Evolutionary conservation across 768 basidiomycete species (phyloP), one percentile per base, ranked within the genome.

Genomic region (Termitomyces sp.): DNA sequence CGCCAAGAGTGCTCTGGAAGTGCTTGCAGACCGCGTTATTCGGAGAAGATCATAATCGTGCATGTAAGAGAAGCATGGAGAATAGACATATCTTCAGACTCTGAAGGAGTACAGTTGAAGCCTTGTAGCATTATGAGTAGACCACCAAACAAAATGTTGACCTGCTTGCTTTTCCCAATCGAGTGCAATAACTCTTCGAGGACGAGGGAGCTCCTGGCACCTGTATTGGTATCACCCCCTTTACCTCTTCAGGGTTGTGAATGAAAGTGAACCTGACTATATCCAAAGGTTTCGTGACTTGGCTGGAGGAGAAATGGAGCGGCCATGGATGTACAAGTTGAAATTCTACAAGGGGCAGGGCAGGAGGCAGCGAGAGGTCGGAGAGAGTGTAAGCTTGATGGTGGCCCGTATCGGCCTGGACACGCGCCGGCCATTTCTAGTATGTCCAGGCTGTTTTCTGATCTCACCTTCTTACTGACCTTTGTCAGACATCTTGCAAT

Each of bases 261-360:
- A 25, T 25, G 25, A 25, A 25, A 25, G 25, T 25, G 25, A 25
- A 25, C 25, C 1, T 20, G 12, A 15, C 14, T 50, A 53, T 53
- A 14, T 29, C 53, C 53, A 55, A 42, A 17, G 40, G 53, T 38
- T 55, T 55, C 17, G 54, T 55, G 54, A 55, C 54, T 32, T 32
- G 29, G 83, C 83, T 20, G 94, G 96, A 66, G 84, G 82, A 2
- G 86, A 84, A 57, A 80, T 98, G 74, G 97, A 98, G 70, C 75
- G 84, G 69, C 98, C 96, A 7, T 98, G 94, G 95, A 81, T 92
- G 79, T 83, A 0, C 97, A 98, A 76, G 78, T 81, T 8, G 95
- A 96, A 62, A 89, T 98, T 62, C 76, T 77, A 10, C 64, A 81
- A 52, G 78, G 79, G 25, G 81, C 91, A 50, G 86, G 94, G 0